Evolutionary conservation across 1,139 yeast genomes (phyloP), one percentile per base, ranked within the genome.

Genomic region (Candida sanyaensis): DNA sequence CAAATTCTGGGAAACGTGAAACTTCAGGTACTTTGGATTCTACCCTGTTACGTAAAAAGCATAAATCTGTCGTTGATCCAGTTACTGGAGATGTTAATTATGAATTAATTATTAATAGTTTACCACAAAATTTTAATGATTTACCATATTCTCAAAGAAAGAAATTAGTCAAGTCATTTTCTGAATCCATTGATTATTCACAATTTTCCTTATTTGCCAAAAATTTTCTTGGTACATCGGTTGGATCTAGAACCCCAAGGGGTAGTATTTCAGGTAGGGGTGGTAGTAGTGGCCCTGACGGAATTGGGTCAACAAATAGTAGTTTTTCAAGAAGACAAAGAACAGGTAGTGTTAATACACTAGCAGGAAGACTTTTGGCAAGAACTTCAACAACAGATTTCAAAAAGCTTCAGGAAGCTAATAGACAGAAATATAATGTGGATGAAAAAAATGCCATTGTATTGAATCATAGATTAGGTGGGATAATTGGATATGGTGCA

Each of bases 401-500:
- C 47, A 63, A 65, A 48, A 67, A 64, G 49, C 49, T 70, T 37
- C 57, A 55, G 26, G 63, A 60, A 32, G 36, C 44, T 28, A 55
- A 58, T 33, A 45, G 50, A 10, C 69, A 62, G 21, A 73, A 74
- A 47, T 54, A 53, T 17, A 73, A 75, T 54, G 73, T 73, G 1
- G 87, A 84, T 57, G 88, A 83, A 53, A 75, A 77, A 51, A 92
- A 90, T 0, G 83, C 86, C 6, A 58, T 74, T 9, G 79, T 86
- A 0, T 59, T 85, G 71, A 81, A 77, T 9, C 82, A 84, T 66
- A 78, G 71, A 37, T 61, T 87, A 37, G 96, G 96, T 0, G 83
- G 82, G 55, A 79, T 86, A n/a, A 84, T 91, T 53, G 97, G 97
- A 0, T 82, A 81, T 61, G 98, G 98, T 8, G 96, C 97, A 0